A percentile compares a stretch with the other conserved stretches of the same genome.
phyloP scores from a whole-genome alignment of 2,329 filamentous ascomycete genomes.

The Penicillium sp. region DNA sequence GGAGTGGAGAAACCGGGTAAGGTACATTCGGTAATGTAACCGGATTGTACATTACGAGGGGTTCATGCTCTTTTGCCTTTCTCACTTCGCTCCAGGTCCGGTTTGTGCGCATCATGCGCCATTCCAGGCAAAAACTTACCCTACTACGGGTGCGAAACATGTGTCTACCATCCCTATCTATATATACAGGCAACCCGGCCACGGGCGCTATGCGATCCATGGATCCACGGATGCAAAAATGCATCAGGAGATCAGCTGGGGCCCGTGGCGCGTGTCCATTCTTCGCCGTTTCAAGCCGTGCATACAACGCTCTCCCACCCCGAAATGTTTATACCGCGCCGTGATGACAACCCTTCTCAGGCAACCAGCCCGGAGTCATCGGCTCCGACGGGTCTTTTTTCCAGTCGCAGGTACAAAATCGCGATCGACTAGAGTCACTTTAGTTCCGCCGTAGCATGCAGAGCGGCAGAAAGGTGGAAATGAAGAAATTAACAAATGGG shows the following conservation, averaged over 20 bases:
- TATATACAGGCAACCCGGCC: background rate
- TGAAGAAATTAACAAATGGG: background rate
- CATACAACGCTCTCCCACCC: background rate
- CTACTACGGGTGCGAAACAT: background rate
- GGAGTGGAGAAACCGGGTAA: conserved; percentile 22
- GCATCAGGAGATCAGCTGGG: background rate
- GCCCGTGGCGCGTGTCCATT: background rate
- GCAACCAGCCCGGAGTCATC: background rate
- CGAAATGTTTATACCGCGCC: background rate
- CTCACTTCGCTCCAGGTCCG: background rate
- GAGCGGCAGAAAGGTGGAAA: background rate
- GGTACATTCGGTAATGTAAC: conserved; percentile 11
- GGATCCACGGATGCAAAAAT: background rate
- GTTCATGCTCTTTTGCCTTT: background rate
- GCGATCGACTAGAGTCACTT: conserved; percentile 10
- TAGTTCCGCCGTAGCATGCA: conserved; percentile 6
- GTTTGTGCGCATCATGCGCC: conserved; percentile 6
- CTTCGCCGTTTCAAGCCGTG: background rate
- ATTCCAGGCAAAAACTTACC: background rate
- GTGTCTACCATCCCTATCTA: background rate
- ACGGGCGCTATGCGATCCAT: background rate
- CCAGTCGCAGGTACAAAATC: conserved; percentile 8
- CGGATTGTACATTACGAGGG: background rate
- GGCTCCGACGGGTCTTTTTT: background rate
- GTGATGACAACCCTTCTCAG: background rate